Evolutionary conservation across 1,284 basidiomycete genomes (phyloP), one percentile per base, ranked within the genome.

Genomic region (Ustilago bromivora): DNA sequence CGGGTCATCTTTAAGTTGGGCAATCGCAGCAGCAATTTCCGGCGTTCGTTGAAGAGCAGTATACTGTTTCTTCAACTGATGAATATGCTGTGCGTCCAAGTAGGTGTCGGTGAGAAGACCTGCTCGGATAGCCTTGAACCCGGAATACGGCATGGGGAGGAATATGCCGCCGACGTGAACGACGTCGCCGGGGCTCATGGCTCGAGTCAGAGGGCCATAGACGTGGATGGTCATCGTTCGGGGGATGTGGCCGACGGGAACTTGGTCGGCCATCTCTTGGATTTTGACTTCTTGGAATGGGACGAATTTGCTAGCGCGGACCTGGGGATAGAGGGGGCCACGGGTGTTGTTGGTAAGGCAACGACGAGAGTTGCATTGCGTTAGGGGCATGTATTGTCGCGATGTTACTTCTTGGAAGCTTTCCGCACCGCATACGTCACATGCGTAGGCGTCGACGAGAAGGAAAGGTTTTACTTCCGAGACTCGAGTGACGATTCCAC

Each of bases 241-340:
- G 36, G 97, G 97, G 70, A 99, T 99, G 86, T 99, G 97, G 4
- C 97, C 97, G 41, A 99, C 96, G 28, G 97, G 97, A 0, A 99
- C 97, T 91, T 99, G 97, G 85, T 99, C 97, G 31, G 97, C 94
- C 96, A 99, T 97, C 87, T 99, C 97, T 87, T 99, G 97, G 56
- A 99, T 94, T 88, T 97, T 97, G 78, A 98, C 91, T 87, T 99
- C 97, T 86, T 99, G 97, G 89, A 99, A 99, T 0, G 96, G 95
- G 82, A 93, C 94, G 87, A 99, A 99, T 68, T 97, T 92, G 88
- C 94, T 95, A 23, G 97, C 97, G 40, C 97, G 90, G 3, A 96
- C 98, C 88, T 99, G 97, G 93, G 98, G 98, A 85, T 97, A 94
- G 67, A 99, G 88, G n/a, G 93, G 93, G 8, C 96, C 95, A 40